Evolutionary conservation across 2,329 filamentous ascomycete genomes (phyloP).

Genomic region (Hirsutella minnesotensis): DNA sequence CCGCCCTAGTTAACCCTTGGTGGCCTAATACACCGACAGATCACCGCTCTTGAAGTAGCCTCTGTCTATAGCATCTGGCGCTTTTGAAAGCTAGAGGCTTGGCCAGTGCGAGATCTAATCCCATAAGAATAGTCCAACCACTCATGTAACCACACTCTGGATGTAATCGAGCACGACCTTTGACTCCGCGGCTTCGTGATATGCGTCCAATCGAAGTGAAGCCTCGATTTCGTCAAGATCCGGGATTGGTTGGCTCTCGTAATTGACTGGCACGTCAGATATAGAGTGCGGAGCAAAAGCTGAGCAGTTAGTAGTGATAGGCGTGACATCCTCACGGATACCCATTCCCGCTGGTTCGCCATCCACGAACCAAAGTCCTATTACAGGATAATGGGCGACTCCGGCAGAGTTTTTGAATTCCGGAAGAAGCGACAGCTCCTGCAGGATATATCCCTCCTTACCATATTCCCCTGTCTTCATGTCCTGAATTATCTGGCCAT

Average conservation of each 20-base stretch:
- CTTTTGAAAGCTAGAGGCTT: no score
- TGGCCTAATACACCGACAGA: no score
- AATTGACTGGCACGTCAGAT: slow-evolving; percentile 1
- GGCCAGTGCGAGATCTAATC: no score
- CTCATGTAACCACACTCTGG: not conserved
- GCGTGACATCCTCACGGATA: slow-evolving; percentile 1
- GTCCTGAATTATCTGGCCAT: not conserved
- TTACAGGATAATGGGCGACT: not conserved
- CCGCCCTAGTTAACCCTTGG: no score
- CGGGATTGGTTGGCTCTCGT: not conserved
- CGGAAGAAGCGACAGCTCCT: slow-evolving; percentile 1
- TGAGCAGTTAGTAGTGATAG: slow-evolving; percentile 1
- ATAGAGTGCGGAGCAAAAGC: slow-evolving; percentile 4
- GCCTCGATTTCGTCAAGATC: slow-evolving; percentile 2
- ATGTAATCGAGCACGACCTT: not conserved
- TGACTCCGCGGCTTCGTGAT: not conserved
- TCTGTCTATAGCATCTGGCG: no score
- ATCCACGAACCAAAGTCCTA: slow-evolving; percentile 3
- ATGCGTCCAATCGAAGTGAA: not conserved
- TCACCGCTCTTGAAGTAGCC: no score
- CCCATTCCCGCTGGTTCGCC: slow-evolving; percentile 1
- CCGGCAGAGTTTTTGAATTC: not conserved
- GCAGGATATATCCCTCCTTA: slow-evolving; percentile 3
- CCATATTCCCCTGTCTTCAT: not conserved
- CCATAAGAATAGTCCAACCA: no score